Base-by-base conservation (phyloP, 2,329 filamentous ascomycete species). In the Colletotrichum costaricense region DNA sequence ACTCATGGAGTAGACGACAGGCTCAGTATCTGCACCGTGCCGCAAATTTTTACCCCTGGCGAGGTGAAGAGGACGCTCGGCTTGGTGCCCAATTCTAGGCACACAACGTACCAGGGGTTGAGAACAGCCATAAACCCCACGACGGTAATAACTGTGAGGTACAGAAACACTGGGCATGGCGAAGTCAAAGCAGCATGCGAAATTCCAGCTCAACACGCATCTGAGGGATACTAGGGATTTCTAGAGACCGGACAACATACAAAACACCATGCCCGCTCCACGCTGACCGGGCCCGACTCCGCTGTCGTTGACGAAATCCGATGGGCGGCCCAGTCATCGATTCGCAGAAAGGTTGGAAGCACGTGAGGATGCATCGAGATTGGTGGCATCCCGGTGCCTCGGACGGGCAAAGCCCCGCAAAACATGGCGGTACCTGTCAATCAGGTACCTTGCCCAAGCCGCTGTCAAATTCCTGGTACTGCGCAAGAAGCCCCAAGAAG, bases 321-420 rank as follows among this genome's bases (percentile, higher is more conserved):
- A 69, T 69, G 69, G 16, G 30, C 52, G 30, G 69, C 52, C 35
- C 58, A 54, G 30, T 42, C 28, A 12, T 54, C 69, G 64, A 69
- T 69, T 52, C 28, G 16, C 28, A 54, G 26, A 30, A 56, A n/a
- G 33, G 42, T 46, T 67, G 46, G 56, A 26, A 35, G 52, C 54
- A 54, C 28, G 54, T 54, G 67, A 70, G 67, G 46, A 35, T 14
- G 42, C 28, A 26, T 52, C 38, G 55, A 63, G 57, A 68, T 52
- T 68, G 64, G 64, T 57, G 35, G 49, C 62, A 57, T 68, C 33
- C 64, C 57, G 69, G 55, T n/a, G n/a, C 58, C 63, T n/a, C 46
- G 55, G 63, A 56, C 46, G 24, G 26, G 46, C 24, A 33, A 14
- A 11, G 58, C 57, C 65, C 69, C 69, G 52, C 62, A 57, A 66